Conservation (phyloP, 805 yeast species). For the Yarrowia hollandica region DNA sequence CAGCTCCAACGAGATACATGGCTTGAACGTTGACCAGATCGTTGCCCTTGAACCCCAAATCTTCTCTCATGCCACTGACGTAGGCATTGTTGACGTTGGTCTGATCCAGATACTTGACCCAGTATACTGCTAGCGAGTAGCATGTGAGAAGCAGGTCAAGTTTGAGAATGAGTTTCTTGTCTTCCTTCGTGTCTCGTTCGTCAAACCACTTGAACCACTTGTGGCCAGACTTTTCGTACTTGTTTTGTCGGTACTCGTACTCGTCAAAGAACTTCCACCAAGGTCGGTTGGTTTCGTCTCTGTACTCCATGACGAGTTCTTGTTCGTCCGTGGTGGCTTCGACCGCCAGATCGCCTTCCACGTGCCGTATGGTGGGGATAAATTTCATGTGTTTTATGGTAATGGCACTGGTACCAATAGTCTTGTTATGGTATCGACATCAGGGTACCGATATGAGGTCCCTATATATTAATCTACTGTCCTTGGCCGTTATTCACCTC, state of each 20-base stretch:
- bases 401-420: too few species aligned
- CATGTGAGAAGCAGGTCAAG: constrained; percentile 57
- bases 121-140: constrained; percentile 60
- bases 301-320: constrained; percentile 13
- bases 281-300: constrained; percentile 37
- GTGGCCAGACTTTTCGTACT: constrained; percentile 38
- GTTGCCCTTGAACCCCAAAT: constrained; percentile 57
- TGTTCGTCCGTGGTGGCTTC: constrained; percentile 7
- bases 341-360: not conserved
- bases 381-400: constrained; percentile 6
- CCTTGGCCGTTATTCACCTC: too few species aligned
- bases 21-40: constrained; percentile 61
- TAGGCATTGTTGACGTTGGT: constrained; percentile 65
- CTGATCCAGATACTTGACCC: constrained; percentile 67
- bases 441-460: too few species aligned
- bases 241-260: constrained; percentile 56
- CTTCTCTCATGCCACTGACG: constrained; percentile 62
- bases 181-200: constrained; percentile 52
- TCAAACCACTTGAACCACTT: constrained; percentile 60
- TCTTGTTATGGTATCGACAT: too few species aligned
- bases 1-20: constrained; percentile 58
- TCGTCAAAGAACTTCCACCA: constrained; percentile 52
- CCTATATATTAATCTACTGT: too few species aligned
- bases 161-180: constrained; percentile 51
- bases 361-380: constrained; percentile 3